Base-by-base conservation (phyloP, 108 stramenopile genomes). In the Ochromonas danica region DNA sequence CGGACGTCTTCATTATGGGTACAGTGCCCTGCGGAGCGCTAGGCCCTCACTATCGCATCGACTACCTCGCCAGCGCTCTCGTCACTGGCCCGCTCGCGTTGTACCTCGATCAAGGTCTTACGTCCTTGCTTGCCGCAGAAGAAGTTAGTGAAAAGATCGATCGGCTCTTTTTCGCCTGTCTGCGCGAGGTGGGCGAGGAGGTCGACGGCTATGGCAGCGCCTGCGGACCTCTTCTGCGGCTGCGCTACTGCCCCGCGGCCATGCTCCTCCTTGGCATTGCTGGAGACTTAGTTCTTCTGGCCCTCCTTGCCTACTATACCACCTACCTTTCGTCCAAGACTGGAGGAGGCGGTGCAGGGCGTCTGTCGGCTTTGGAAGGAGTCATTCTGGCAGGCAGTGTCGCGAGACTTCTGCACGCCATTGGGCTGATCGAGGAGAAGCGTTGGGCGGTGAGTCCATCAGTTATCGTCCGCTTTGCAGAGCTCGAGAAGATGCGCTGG, bases 1-100 rank as follows among this genome's bases (percentile, higher is more conserved):
- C 6, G 3, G 63, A 67, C 25, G 63, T 67, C 14, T 36, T 67
- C 10, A 28, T 67, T 28, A 67, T 67, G 63, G 63, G 63, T 36
- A 67, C 3, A 31, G 10, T 14, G 6, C 63, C 63, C 31, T 51
- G 45, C 22, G 6, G 14, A 14, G 45, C 22, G 6, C 22, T 51
- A 51, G 45, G 22, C 6, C n/a, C n/a, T n/a, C n/a, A n/a, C n/a
- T n/a, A n/a, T n/a, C n/a, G n/a, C n/a, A n/a, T n/a, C n/a, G n/a
- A n/a, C n/a, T n/a, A n/a, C n/a, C n/a, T n/a, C n/a, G n/a, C n/a
- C n/a, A n/a, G 45, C 45, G 45, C 45, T 51, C 22, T 51, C 22
- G 6, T 51, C 45, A 51, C 6, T 22, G 45, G 45, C 45, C 45
- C 45, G 22, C 22, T 51, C 6, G 45, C 45, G 22, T 51, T 51